phyloP scores from a whole-genome alignment of 495 filamentous ascomycete species.

The Usnea hakonensis region DNA sequence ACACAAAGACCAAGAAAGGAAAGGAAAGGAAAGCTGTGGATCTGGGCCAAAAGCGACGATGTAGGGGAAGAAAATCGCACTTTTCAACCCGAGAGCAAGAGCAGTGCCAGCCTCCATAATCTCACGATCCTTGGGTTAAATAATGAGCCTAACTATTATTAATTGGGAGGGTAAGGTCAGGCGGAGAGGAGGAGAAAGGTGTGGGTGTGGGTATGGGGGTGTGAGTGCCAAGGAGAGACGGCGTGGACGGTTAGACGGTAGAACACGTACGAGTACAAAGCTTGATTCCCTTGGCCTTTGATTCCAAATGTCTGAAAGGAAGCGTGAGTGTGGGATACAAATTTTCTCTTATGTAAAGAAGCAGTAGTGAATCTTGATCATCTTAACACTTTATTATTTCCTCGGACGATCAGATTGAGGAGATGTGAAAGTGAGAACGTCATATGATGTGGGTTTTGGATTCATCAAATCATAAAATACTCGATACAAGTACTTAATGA shows the following conservation, averaged over 20 bases:
- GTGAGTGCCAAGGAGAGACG: background rate
- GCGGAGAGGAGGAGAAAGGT: background rate
- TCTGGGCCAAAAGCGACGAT: background rate
- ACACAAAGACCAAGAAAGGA: background rate
- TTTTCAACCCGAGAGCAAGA: slow-evolving; percentile 8
- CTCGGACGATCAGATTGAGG: background rate
- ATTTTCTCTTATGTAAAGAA: background rate
- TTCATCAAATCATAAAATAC: no score
- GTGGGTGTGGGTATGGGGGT: no score
- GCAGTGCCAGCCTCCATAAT: slow-evolving; percentile 2
- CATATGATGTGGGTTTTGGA: slow-evolving; percentile 1
- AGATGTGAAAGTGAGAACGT: background rate
- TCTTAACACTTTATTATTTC: background rate
- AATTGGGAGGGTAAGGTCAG: background rate
- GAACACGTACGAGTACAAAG: no score
- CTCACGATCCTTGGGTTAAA: background rate
- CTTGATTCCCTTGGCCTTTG: slow-evolving; percentile 10
- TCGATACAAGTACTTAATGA: no score
- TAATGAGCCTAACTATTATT: no score
- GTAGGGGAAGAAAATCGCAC: background rate
- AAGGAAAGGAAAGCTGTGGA: background rate
- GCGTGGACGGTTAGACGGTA: background rate
- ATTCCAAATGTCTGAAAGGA: background rate
- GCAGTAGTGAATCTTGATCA: no score
- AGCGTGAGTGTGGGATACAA: background rate